Evolutionary conservation across 2,329 filamentous ascomycete genomes (phyloP).

Genomic region (Phyllachora maydis): DNA sequence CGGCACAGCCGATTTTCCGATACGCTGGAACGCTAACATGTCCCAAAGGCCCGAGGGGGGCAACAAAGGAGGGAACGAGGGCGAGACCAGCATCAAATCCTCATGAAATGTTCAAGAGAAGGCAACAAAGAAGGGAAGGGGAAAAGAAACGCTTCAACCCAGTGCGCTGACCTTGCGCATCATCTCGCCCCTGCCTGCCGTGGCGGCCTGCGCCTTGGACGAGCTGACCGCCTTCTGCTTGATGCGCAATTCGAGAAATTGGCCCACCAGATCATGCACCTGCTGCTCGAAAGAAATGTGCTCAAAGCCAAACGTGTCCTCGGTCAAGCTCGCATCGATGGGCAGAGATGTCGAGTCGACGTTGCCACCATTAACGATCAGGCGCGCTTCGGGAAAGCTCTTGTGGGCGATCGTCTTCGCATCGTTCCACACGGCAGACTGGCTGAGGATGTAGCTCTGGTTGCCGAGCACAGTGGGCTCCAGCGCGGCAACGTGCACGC

Average conservation of each 20-base stretch:
- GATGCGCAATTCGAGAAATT: constrained; percentile 9
- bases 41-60: no score
- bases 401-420: constrained; percentile 14
- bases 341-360: constrained; percentile 7
- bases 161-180: no score
- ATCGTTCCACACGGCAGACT: constrained; percentile 15
- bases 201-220: no score
- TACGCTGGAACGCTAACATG: no score
- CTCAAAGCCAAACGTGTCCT: constrained; percentile 8
- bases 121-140: no score
- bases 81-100: no score
- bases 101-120: no score
- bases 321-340: constrained; percentile 9
- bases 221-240: constrained; percentile 3
- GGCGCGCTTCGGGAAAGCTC: constrained; percentile 10
- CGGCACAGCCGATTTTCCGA: no score
- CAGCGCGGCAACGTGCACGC: constrained; percentile 15
- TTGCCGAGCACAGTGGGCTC: constrained; percentile 10
- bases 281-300: constrained; percentile 10
- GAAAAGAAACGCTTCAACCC: no score
- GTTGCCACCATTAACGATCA: constrained; percentile 6
- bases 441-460: constrained; percentile 12
- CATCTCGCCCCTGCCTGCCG: no score
- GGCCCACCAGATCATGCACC: constrained; percentile 8
- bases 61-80: no score